Conservation (phyloP, 2,329 filamentous ascomycete species). For the Aspergillus quadrilineatus region DNA sequence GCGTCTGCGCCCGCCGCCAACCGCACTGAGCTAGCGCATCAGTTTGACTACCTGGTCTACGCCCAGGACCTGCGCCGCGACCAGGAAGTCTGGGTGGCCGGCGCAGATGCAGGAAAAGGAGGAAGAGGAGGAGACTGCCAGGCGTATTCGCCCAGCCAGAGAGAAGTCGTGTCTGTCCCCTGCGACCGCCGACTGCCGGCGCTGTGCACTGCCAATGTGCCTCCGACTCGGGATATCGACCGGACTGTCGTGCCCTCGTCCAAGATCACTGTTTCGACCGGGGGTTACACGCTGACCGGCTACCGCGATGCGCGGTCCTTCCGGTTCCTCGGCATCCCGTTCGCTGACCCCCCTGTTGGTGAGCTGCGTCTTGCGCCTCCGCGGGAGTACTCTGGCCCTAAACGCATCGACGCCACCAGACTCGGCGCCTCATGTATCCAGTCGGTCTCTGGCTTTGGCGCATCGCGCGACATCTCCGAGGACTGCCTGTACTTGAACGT, state of each 20-base stretch:
- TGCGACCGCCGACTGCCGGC: conserved; percentile 21
- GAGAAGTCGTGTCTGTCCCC: conserved; percentile 5
- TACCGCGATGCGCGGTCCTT: conserved; percentile 31
- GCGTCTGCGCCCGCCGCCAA: conserved; percentile 7
- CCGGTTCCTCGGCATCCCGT: conserved; percentile 49
- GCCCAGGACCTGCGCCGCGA: conserved; percentile 12
- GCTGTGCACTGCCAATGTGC: conserved; percentile 24
- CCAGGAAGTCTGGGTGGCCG: conserved; percentile 21
- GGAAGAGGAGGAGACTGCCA: conserved; percentile 8
- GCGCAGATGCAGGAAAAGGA: background rate
- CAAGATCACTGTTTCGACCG: conserved; percentile 20
- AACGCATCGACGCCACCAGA: conserved; percentile 32
- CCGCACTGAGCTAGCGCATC: conserved; percentile 24
- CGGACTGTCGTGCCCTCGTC: conserved; percentile 16
- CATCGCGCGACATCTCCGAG: conserved; percentile 25
- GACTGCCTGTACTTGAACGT: conserved; percentile 39
- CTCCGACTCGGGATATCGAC: conserved; percentile 22
- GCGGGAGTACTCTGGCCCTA: conserved; percentile 26
- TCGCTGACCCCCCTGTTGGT: conserved; percentile 47
- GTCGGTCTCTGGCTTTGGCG: conserved; percentile 12
- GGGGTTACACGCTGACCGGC: conserved; percentile 23
- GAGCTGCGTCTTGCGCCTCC: conserved; percentile 46
- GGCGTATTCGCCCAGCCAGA: conserved; percentile 20
- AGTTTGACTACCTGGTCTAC: conserved; percentile 26
- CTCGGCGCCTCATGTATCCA: conserved; percentile 24